A percentile compares a stretch with the other conserved stretches of the same genome.
Conservation (phyloP, 2,329 filamentous ascomycete species). For the Penicillium sp. region DNA sequence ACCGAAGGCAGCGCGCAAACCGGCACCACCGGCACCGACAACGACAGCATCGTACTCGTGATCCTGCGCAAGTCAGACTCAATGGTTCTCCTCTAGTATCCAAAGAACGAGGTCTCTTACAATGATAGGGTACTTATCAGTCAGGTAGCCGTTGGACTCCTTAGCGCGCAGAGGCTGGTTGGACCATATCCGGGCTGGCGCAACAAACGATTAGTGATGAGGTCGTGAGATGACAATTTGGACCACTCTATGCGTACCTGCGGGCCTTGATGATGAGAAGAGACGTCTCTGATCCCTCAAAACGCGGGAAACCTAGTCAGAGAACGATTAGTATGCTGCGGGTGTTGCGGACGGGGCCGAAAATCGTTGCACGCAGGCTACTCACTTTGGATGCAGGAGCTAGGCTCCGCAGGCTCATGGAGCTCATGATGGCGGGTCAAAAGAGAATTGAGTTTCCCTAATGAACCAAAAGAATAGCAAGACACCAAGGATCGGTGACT, state of each 20-base stretch:
- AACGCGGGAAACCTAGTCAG: slow-evolving; percentile 61
- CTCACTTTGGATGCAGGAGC: slow-evolving; percentile 50
- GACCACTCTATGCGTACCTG: slow-evolving; percentile 56
- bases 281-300: slow-evolving; percentile 66
- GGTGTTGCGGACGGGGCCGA: slow-evolving; percentile 17
- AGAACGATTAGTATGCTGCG: slow-evolving; percentile 24
- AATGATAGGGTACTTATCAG: slow-evolving; percentile 90
- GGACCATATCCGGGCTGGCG: slow-evolving; percentile 76
- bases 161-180: slow-evolving; percentile 85
- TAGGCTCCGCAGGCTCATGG: slow-evolving; percentile 51
- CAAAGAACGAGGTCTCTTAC: slow-evolving; percentile 53
- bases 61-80: slow-evolving; percentile 57
- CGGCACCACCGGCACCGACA: slow-evolving; percentile 63
- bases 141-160: slow-evolving; percentile 84
- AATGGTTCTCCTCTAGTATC: neutral
- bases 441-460: slow-evolving; percentile 28
- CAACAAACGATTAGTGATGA: slow-evolving; percentile 26
- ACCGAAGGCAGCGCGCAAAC: slow-evolving; percentile 63
- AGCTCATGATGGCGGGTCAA: slow-evolving; percentile 49
- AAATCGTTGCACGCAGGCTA: slow-evolving; percentile 25
- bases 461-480: slow-evolving; percentile 24
- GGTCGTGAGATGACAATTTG: slow-evolving; percentile 19
- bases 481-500: slow-evolving; percentile 23
- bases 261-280: slow-evolving; percentile 84
- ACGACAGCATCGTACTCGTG: slow-evolving; percentile 99